Evolutionary conservation across 2,329 filamentous ascomycete species (phyloP).

Genomic region (Cadophora malorum): DNA sequence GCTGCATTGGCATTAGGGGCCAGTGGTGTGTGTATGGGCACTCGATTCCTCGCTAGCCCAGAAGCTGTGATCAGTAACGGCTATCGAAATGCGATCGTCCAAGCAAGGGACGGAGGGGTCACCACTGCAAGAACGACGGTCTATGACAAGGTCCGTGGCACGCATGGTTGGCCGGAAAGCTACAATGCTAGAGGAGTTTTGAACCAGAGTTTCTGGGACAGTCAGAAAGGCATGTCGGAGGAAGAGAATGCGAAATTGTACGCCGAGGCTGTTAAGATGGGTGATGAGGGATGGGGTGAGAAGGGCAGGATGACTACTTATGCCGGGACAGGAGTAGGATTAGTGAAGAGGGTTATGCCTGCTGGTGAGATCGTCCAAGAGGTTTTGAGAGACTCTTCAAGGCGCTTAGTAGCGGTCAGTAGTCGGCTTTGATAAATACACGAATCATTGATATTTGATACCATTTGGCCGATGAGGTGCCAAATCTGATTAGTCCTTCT

Average conservation of each 20-base stretch:
- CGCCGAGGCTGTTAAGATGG: constrained; percentile 52
- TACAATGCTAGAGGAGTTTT: constrained; percentile 65
- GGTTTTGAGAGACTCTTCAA: constrained; percentile 29
- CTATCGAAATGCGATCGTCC: constrained; percentile 54
- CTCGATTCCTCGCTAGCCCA: constrained; percentile 53
- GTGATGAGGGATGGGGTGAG: constrained; percentile 58
- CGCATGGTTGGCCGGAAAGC: constrained; percentile 60
- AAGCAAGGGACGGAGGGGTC: constrained; percentile 56
- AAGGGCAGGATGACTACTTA: constrained; percentile 65
- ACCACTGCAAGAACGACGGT: constrained; percentile 57
- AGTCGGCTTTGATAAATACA: not conserved
- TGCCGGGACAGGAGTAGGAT: constrained; percentile 65
- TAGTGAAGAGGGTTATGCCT: constrained; percentile 56
- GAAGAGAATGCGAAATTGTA: constrained; percentile 52
- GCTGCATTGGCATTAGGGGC: constrained; percentile 48
- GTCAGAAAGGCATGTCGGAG: constrained; percentile 46
- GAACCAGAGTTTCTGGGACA: constrained; percentile 59
- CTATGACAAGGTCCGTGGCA: constrained; percentile 60
- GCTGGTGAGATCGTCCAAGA: constrained; percentile 60
- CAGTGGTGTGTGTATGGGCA: constrained; percentile 55
- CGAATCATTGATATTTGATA: too few relatives aligned
- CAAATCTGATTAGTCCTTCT: too few relatives aligned
- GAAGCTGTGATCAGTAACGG: constrained; percentile 55
- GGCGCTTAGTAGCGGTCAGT: not conserved
- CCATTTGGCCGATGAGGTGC: too few relatives aligned